Evolutionary conservation across 2,329 filamentous ascomycete genomes (phyloP).

Genomic region (Cladobotryum mycophilum): DNA sequence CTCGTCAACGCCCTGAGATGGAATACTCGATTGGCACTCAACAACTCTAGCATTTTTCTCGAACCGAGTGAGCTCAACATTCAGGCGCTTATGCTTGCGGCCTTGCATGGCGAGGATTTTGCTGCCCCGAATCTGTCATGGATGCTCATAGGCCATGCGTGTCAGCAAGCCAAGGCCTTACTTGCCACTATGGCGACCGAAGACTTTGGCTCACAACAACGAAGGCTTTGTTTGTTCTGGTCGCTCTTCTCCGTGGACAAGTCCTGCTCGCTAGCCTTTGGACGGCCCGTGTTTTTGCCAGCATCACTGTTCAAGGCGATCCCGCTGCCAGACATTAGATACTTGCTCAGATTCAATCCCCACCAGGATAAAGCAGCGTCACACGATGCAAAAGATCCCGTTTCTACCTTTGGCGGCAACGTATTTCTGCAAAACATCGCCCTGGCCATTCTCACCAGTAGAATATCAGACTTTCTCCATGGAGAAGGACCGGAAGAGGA

Average conservation of each 20-base stretch:
- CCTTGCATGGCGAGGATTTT: slow-evolving; percentile 3
- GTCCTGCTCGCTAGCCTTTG: slow-evolving; percentile 8
- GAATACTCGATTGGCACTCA: slow-evolving; percentile 4
- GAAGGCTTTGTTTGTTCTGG: slow-evolving; percentile 5
- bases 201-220: neutral
- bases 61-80: slow-evolving; percentile 8
- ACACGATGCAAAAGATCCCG: neutral
- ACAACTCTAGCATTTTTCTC: slow-evolving; percentile 4
- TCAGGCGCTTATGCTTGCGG: slow-evolving; percentile 4
- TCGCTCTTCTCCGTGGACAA: slow-evolving; percentile 8
- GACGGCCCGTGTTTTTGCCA: slow-evolving; percentile 2
- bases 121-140: slow-evolving; percentile 7
- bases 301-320: neutral
- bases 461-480: neutral
- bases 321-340: neutral
- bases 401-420: neutral
- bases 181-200: neutral
- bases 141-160: slow-evolving; percentile 10
- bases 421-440: neutral
- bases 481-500: neutral
- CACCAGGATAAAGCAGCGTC: neutral
- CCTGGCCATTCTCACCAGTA: neutral
- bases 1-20: neutral
- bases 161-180: slow-evolving; percentile 5
- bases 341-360: neutral